These are phyloP conservation scores for Didymella arachidicola DNA, from an alignment of 2,329 filamentous ascomycete species.

Conservation along the genomic window DNA sequence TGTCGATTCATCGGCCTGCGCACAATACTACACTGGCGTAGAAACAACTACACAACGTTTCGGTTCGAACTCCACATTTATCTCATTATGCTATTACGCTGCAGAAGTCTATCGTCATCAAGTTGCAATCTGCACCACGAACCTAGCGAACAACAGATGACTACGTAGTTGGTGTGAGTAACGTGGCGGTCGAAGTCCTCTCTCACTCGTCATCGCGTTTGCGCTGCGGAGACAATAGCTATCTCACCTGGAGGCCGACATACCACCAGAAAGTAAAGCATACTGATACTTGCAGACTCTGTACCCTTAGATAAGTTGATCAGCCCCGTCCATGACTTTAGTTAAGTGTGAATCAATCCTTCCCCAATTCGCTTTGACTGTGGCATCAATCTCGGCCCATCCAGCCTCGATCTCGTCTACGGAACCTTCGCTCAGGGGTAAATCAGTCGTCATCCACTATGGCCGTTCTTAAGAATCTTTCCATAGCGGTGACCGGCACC, in stretches of 20 bases:
- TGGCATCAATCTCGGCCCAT: background rate
- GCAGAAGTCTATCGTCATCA: background rate
- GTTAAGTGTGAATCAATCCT: background rate
- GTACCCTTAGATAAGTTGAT: background rate
- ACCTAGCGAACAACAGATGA: no score
- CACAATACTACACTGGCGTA: background rate
- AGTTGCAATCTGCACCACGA: background rate
- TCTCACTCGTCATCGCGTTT: constrained; percentile 23
- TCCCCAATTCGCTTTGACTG: background rate
- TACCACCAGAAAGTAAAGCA: constrained; percentile 24
- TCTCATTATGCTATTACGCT: background rate
- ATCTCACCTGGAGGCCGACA: constrained; percentile 23
- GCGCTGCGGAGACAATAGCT: background rate
- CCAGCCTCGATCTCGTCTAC: background rate
- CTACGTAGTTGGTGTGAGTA: no score
- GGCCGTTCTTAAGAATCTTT: constrained; percentile 59
- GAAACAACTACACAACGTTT: background rate
- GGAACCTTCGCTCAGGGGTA: background rate
- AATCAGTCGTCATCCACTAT: constrained; percentile 23
- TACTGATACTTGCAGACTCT: background rate
- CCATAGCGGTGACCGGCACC: constrained; percentile 66
- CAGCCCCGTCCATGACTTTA: background rate
- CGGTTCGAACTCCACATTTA: background rate
- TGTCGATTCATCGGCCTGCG: constrained; percentile 2
- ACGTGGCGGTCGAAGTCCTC: background rate